These are phyloP conservation scores for Conoideocrella luteorostrata DNA, from an alignment of 2,329 filamentous ascomycete species.

Conservation along the genomic window DNA sequence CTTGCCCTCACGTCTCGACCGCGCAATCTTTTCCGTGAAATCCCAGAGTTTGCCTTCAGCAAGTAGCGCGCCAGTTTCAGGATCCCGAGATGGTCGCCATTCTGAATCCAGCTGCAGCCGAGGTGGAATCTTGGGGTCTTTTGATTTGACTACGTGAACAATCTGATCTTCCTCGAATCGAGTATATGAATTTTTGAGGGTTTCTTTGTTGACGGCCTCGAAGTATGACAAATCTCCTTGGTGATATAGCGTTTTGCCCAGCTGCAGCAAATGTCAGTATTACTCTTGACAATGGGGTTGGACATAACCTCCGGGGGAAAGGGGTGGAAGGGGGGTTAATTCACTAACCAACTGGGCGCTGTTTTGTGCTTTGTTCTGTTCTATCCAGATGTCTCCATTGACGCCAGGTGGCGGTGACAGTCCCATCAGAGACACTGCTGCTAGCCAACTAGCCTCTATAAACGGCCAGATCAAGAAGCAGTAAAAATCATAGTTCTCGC, in stretches of 20 bases:
- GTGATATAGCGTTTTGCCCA: constrained; percentile 95
- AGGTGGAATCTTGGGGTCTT: constrained; percentile 54
- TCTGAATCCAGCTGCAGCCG: constrained; percentile 64
- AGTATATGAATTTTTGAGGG: constrained; percentile 84
- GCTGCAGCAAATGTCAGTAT: constrained; percentile 39
- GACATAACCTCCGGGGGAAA: no score
- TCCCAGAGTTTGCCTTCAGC: constrained; percentile 79
- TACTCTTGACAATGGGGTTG: no score
- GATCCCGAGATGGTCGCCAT: constrained; percentile 67
- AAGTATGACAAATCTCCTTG: constrained; percentile 97
- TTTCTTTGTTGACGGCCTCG: constrained; percentile 97
- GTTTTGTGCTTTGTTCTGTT: constrained; percentile 69
- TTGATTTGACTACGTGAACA: constrained; percentile 64
- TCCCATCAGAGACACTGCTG: constrained; percentile 80
- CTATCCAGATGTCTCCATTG: constrained; percentile 69
- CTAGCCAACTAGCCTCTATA: constrained; percentile 90
- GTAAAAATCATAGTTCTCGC: constrained; percentile 98
- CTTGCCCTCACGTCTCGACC: constrained; percentile 83
- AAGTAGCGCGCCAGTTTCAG: constrained; percentile 51
- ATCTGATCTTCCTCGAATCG: constrained; percentile 90
- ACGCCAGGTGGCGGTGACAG: constrained; percentile 63
- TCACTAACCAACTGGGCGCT: constrained; percentile 75
- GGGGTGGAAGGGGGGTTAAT: no score
- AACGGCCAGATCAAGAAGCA: constrained; percentile 99
- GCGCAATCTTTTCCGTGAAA: constrained; percentile 82